These are phyloP conservation scores for Boletus subluridellus DNA, from an alignment of 1,284 basidiomycete genomes.

Conservation along the genomic window DNA sequence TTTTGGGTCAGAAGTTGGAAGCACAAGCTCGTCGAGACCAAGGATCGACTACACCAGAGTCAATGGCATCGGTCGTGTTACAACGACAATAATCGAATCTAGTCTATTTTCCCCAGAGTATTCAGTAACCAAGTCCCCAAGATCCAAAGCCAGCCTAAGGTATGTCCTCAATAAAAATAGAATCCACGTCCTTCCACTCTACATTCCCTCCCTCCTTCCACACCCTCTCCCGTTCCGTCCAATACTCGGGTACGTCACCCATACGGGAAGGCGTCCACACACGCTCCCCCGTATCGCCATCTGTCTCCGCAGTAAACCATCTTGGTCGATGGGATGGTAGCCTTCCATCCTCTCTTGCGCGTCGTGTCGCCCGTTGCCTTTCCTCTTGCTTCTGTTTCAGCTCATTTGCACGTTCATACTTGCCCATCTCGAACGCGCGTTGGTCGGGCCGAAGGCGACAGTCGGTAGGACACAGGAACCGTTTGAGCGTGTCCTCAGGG, in stretches of 20 bases:
- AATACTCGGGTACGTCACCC: slow-evolving; percentile 70
- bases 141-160: slow-evolving; percentile 12
- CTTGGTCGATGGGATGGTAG: slow-evolving; percentile 74
- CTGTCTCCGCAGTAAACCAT: slow-evolving; percentile 77
- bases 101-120: slow-evolving; percentile 1
- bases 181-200: slow-evolving; percentile 71
- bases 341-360: slow-evolving; percentile 74
- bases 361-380: slow-evolving; percentile 76
- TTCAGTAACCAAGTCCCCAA: not conserved
- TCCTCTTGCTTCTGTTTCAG: slow-evolving; percentile 89
- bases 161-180: slow-evolving; percentile 70
- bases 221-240: slow-evolving; percentile 72
- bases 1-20: no score
- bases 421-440: slow-evolving; percentile 90
- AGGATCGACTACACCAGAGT: not conserved
- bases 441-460: slow-evolving; percentile 93
- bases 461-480: slow-evolving; percentile 86
- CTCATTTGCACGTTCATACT: slow-evolving; percentile 86
- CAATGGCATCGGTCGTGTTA: not conserved
- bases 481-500: slow-evolving; percentile 61
- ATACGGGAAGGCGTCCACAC: slow-evolving; percentile 73
- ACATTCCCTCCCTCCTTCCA: slow-evolving; percentile 42
- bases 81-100: slow-evolving; percentile 1
- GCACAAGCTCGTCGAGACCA: not conserved
- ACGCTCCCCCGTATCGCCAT: slow-evolving; percentile 82